A percentile compares a stretch with the other conserved stretches of the same genome.
These are phyloP conservation scores for Tagetes patula DNA, from an alignment of 129 eudicot species.

Conservation along the genomic window DNA sequence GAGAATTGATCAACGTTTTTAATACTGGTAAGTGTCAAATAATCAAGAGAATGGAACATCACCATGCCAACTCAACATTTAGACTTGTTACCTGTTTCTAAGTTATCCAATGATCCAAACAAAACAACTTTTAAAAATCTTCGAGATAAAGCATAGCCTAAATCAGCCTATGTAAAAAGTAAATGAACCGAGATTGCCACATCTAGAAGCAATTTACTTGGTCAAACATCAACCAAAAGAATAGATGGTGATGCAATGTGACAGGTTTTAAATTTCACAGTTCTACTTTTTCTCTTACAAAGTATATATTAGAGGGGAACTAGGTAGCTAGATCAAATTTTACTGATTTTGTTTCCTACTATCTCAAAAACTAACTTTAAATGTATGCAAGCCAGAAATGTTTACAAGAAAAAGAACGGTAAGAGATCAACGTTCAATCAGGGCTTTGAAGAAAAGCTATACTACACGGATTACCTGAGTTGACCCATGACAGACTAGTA, in stretches of 20 bases:
- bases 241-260: not conserved
- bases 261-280: not conserved
- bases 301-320: not conserved
- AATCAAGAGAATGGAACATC: conserved; percentile 1
- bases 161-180: not conserved
- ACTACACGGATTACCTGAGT: conserved; percentile 47
- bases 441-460: not conserved
- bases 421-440: not conserved
- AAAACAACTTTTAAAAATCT: not conserved
- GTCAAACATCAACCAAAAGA: not conserved
- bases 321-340: not conserved
- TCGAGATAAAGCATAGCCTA: not conserved
- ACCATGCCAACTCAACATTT: not conserved
- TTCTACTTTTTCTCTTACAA: not conserved
- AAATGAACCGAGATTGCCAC: not conserved
- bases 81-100: not conserved
- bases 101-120: not conserved
- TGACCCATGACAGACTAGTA: conserved; percentile 83
- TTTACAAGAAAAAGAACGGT: not conserved
- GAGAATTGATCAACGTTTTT: not conserved
- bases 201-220: not conserved
- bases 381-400: not conserved
- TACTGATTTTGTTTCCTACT: not conserved
- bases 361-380: not conserved
- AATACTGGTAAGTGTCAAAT: not conserved